phyloP scores from a whole-genome alignment of 805 yeast genomes.

The Ogataea pignaliae region DNA sequence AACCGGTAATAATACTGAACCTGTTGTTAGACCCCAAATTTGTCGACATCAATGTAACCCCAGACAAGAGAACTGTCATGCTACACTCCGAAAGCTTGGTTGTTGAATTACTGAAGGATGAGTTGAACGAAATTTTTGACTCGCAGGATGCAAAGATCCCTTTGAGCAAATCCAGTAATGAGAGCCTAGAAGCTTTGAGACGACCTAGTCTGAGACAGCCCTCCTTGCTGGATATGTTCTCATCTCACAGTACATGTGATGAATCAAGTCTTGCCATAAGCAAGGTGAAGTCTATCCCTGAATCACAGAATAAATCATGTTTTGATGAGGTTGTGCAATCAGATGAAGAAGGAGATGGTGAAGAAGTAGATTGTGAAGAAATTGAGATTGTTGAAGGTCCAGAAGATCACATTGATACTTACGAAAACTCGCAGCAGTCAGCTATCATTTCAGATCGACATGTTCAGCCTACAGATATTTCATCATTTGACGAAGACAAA shows the following conservation, averaged over 20 bases:
- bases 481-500: not conserved
- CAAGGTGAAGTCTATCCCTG: slow-evolving; percentile 2
- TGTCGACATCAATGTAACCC: slow-evolving; percentile 86
- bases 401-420: not conserved
- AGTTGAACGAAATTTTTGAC: slow-evolving; percentile 45
- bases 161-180: slow-evolving; percentile 5
- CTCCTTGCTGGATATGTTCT: slow-evolving; percentile 4
- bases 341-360: slow-evolving; percentile 6
- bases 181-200: not conserved
- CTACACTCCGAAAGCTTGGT: slow-evolving; percentile 63
- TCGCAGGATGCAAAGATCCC: slow-evolving; percentile 25
- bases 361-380: slow-evolving; percentile 3
- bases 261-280: not conserved
- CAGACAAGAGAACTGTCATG: slow-evolving; percentile 76
- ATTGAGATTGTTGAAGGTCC: not conserved
- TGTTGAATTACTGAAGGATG: slow-evolving; percentile 49
- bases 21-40: slow-evolving; percentile 45
- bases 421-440: not conserved
- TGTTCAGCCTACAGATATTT: not conserved
- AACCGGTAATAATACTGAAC: slow-evolving; percentile 65
- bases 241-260: not conserved
- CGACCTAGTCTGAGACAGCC: not conserved
- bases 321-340: slow-evolving; percentile 3
- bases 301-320: not conserved
- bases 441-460: not conserved